Evolutionary conservation across 1,284 basidiomycete species (phyloP).

Genomic region (Naganishia sp.): DNA sequence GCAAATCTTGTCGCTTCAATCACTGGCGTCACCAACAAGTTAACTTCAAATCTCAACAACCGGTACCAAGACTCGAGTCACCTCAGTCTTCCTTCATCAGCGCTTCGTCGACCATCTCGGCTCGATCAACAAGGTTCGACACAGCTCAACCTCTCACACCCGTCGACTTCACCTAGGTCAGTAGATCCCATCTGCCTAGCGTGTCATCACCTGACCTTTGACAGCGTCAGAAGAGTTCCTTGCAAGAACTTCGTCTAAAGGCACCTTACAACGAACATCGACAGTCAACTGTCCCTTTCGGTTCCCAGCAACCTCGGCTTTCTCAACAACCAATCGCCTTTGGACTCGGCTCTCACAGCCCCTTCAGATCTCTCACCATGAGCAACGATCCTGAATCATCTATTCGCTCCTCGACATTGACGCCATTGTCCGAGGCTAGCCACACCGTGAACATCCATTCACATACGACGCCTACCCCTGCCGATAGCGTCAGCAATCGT

Average conservation of each 20-base stretch:
- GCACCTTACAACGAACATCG: neutral
- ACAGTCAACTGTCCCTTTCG: slow-evolving; percentile 62
- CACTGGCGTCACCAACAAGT: slow-evolving; percentile 5
- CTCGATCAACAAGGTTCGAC: slow-evolving; percentile 2
- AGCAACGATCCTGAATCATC: neutral
- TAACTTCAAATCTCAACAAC: slow-evolving; percentile 2
- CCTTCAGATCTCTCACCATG: neutral
- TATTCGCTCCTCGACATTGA: neutral
- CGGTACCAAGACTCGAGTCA: slow-evolving; percentile 1
- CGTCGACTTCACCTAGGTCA: slow-evolving; percentile 10
- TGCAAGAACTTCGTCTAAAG: slow-evolving; percentile 5
- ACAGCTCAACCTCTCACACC: slow-evolving; percentile 1
- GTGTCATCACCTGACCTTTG: slow-evolving; percentile 1
- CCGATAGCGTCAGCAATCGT: slow-evolving; percentile 4
- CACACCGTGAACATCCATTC: neutral
- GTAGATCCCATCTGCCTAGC: neutral
- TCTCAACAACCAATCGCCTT: neutral
- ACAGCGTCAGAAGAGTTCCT: slow-evolving; percentile 6
- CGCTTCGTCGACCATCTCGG: slow-evolving; percentile 6
- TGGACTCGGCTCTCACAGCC: neutral
- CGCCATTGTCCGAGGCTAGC: too few species aligned
- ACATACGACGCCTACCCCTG: slow-evolving; percentile 6
- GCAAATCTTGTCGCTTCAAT: slow-evolving; percentile 3
- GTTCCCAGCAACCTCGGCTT: slow-evolving; percentile 74
- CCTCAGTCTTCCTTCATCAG: neutral